Conservation (phyloP, 2,329 filamentous ascomycete species). For the Hymenoscyphus salicellus region DNA sequence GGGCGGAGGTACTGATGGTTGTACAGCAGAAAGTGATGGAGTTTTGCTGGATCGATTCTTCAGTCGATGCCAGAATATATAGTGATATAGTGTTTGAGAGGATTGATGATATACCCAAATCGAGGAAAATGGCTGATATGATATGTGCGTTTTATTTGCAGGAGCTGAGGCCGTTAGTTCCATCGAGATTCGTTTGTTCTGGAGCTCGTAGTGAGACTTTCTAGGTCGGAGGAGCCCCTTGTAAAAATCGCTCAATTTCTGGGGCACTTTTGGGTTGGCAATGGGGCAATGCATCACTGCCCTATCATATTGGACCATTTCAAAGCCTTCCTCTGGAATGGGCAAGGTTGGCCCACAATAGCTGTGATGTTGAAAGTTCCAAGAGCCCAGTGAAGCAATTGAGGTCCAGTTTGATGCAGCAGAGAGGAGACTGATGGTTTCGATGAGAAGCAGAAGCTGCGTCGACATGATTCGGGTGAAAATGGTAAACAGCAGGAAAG, state of each 20-base stretch:
- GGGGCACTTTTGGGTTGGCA: background rate
- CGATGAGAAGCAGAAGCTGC: background rate
- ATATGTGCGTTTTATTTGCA: background rate
- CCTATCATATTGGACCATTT: slow-evolving; percentile 10
- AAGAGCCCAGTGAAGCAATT: background rate
- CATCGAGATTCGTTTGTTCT: slow-evolving; percentile 8
- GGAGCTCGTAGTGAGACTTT: slow-evolving; percentile 6
- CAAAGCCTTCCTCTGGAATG: slow-evolving; percentile 1
- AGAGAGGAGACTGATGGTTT: background rate
- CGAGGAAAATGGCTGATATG: slow-evolving; percentile 2
- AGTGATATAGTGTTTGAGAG: background rate
- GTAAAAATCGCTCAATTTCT: background rate
- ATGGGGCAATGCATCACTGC: background rate
- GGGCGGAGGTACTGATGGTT: background rate
- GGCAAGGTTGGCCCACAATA: background rate
- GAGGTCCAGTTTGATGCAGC: background rate
- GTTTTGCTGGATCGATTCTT: background rate
- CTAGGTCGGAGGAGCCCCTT: background rate
- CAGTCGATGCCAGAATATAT: background rate
- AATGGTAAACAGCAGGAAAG: background rate
- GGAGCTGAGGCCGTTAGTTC: background rate
- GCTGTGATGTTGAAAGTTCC: background rate
- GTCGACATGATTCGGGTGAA: background rate
- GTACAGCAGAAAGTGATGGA: background rate
- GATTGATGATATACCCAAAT: background rate